These are phyloP conservation scores for Colletotrichum higginsianum DNA, from an alignment of 2,329 filamentous ascomycete species.

Conservation along the genomic window DNA sequence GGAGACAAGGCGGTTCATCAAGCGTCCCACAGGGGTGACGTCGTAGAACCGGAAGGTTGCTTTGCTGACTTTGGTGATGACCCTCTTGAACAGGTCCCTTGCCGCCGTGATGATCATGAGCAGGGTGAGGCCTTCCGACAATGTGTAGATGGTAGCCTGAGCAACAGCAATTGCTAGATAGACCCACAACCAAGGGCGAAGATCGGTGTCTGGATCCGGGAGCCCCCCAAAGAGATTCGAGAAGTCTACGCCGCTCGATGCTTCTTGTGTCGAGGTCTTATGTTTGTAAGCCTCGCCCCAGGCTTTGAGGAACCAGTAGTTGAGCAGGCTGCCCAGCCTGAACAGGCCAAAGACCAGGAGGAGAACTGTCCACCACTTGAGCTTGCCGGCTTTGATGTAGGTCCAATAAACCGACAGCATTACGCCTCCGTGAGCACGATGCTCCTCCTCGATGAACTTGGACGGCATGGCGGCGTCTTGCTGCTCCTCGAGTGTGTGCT, in stretches of 20 bases:
- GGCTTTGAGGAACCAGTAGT: slow-evolving; percentile 87
- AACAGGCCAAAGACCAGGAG: slow-evolving; percentile 75
- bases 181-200: slow-evolving; percentile 80
- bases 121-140: slow-evolving; percentile 78
- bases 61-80: slow-evolving; percentile 80
- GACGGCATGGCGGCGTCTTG: slow-evolving; percentile 71
- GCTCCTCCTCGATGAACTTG: slow-evolving; percentile 86
- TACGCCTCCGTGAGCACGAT: slow-evolving; percentile 81
- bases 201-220: slow-evolving; percentile 77
- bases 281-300: slow-evolving; percentile 83
- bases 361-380: slow-evolving; percentile 80
- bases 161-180: slow-evolving; percentile 77
- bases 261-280: not conserved
- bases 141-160: slow-evolving; percentile 71
- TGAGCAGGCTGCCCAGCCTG: slow-evolving; percentile 74
- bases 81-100: slow-evolving; percentile 79
- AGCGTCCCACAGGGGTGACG: slow-evolving; percentile 86
- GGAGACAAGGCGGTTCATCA: slow-evolving; percentile 93
- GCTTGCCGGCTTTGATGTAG: slow-evolving; percentile 85
- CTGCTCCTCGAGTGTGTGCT: slow-evolving; percentile 51
- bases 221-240: slow-evolving; percentile 62
- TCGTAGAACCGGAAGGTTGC: slow-evolving; percentile 94
- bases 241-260: slow-evolving; percentile 44
- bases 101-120: slow-evolving; percentile 86
- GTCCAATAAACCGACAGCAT: slow-evolving; percentile 84